Conservation (phyloP, 106 monocot species). For the Narthecium ossifragum region DNA sequence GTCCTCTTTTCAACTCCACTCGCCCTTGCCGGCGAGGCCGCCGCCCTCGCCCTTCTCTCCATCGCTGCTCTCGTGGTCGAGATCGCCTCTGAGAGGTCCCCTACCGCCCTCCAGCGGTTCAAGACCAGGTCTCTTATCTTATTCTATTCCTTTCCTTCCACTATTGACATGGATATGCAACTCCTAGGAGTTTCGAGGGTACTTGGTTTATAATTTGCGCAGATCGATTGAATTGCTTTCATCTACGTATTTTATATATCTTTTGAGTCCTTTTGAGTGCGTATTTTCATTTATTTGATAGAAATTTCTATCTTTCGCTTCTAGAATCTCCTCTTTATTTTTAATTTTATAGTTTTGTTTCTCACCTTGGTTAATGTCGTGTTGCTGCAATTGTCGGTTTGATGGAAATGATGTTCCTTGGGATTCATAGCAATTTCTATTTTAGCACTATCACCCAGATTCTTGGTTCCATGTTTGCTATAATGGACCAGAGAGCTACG, state of each 20-base stretch:
- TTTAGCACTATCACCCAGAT: too few relatives aligned
- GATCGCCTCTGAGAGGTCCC: constrained; percentile 56
- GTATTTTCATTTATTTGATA: not conserved
- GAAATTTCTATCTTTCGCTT: not conserved
- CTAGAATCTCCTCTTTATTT: too few relatives aligned
- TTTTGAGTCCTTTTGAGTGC: not conserved
- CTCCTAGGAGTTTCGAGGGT: too few relatives aligned
- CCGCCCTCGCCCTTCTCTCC: constrained; percentile 53
- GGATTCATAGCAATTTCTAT: too few relatives aligned
- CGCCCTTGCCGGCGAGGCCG: constrained; percentile 42
- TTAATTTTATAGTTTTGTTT: too few relatives aligned
- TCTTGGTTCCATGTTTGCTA: too few relatives aligned
- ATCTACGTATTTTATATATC: not conserved
- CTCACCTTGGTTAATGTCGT: too few relatives aligned
- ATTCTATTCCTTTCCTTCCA: not conserved
- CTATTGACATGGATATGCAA: not conserved
- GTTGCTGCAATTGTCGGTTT: too few relatives aligned
- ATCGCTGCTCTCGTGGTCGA: constrained; percentile 50
- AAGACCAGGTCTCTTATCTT: constrained; percentile 40
- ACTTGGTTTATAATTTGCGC: not conserved
- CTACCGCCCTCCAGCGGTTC: constrained; percentile 31
- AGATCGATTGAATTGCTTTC: not conserved
- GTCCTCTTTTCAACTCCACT: constrained; percentile 46
- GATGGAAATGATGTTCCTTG: too few relatives aligned
- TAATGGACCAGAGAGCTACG: too few relatives aligned